Conservation (phyloP, 225 moss, liverwort and hornwort genomes). For the Marchantia paleacea region DNA sequence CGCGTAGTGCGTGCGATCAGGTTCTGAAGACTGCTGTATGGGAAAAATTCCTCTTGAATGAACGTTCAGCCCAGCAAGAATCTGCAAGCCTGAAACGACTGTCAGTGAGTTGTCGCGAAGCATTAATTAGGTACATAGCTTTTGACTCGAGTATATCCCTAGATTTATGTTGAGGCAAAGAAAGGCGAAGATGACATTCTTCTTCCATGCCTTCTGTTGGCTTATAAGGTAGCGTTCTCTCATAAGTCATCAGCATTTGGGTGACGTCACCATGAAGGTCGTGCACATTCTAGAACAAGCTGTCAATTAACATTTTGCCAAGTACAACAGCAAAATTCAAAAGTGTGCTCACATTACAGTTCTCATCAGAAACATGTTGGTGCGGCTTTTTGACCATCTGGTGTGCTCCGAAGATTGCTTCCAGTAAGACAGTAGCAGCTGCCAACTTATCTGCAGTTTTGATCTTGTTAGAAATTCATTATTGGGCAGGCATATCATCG, state of each 20-base stretch:
- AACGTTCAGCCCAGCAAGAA: not conserved
- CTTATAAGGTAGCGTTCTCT: constrained; percentile 1
- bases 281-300: not conserved
- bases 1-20: not conserved
- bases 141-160: not conserved
- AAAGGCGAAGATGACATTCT: not conserved
- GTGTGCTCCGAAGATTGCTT: not conserved
- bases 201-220: not conserved
- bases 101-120: not conserved
- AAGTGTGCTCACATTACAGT: not conserved
- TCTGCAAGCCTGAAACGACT: not conserved
- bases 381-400: not conserved
- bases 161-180: not conserved
- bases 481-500: too few relatives aligned
- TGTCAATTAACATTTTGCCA: not conserved
- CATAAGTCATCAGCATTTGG: not conserved
- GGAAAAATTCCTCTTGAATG: not conserved
- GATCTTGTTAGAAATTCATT: not conserved
- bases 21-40: not conserved
- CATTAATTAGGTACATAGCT: not conserved
- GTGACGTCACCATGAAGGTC: not conserved
- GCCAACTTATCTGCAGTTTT: not conserved
- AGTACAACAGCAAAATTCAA: not conserved
- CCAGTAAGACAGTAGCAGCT: not conserved
- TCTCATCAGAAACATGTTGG: not conserved